Evolutionary conservation across 2,329 filamentous ascomycete genomes (phyloP).

Genomic region (Sporothrix dimorphospora): DNA sequence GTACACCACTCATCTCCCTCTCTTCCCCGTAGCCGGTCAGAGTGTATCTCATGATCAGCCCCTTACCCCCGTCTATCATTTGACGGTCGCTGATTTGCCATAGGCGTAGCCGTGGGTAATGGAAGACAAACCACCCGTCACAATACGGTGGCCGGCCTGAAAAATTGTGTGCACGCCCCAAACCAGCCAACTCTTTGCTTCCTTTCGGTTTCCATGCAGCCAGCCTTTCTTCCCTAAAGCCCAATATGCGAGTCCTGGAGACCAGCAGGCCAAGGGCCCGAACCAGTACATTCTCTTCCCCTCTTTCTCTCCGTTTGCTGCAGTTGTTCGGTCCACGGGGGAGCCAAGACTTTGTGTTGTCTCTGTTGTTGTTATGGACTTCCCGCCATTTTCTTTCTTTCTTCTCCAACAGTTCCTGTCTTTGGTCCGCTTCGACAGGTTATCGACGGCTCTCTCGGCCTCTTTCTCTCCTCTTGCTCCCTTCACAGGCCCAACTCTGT

Average conservation of each 20-base stretch:
- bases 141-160: neutral
- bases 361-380: neutral
- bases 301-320: conserved; percentile 3
- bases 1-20: neutral
- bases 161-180: neutral
- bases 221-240: conserved; percentile 20
- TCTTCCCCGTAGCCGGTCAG: neutral
- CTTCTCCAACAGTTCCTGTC: conserved; percentile 2
- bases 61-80: neutral
- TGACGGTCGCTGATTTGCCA: neutral
- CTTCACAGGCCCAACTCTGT: neutral
- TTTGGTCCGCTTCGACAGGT: conserved; percentile 4
- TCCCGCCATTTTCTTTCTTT: conserved; percentile 9
- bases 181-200: neutral
- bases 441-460: conserved; percentile 6
- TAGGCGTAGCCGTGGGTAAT: neutral
- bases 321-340: neutral
- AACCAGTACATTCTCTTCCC: neutral
- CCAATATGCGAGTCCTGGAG: conserved; percentile 18
- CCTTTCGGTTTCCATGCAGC: conserved; percentile 23
- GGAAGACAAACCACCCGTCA: neutral
- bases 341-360: conserved; percentile 5
- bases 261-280: conserved; percentile 4
- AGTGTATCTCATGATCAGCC: neutral
- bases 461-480: neutral